Percentiles rank a stretch among this genome's conserved stretches.
Conservation (phyloP, 257 asterid species). For the Plantago ovata region DNA sequence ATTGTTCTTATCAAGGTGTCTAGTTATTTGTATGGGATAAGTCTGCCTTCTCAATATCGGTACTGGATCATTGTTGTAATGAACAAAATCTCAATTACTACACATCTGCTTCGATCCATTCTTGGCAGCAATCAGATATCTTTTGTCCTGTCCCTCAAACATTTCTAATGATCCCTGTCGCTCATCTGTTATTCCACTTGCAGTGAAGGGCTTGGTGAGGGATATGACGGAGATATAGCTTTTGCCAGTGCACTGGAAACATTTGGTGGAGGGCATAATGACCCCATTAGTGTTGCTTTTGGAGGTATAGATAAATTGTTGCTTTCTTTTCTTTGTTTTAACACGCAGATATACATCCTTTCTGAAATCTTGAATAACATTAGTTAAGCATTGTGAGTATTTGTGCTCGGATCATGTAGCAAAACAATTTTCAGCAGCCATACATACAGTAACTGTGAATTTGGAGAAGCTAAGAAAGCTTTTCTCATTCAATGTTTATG, state of each 20-base stretch:
- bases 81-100: background rate
- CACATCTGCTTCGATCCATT: conserved; percentile 10
- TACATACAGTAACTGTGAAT: conserved; percentile 10
- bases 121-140: conserved; percentile 3
- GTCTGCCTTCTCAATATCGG: background rate
- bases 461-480: background rate
- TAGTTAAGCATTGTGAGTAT: background rate
- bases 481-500: too few species aligned
- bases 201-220: conserved; percentile 99
- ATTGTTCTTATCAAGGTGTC: background rate
- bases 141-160: conserved; percentile 4
- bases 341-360: background rate
- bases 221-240: conserved; percentile 96
- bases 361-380: background rate
- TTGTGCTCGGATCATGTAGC: conserved; percentile 8
- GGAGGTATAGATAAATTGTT: conserved; percentile 58
- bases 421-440: conserved; percentile 8
- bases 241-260: conserved; percentile 92
- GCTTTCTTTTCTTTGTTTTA: conserved; percentile 5
- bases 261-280: conserved; percentile 99
- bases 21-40: background rate
- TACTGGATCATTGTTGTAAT: conserved; percentile 1
- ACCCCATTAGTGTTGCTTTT: conserved; percentile 97
- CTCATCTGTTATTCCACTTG: conserved; percentile 24
- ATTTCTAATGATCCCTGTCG: conserved; percentile 8